A percentile compares a stretch with the other conserved stretches of the same genome.
phyloP scores from a whole-genome alignment of 208 protist species.

The Acanthamoeba culbertsoni region DNA sequence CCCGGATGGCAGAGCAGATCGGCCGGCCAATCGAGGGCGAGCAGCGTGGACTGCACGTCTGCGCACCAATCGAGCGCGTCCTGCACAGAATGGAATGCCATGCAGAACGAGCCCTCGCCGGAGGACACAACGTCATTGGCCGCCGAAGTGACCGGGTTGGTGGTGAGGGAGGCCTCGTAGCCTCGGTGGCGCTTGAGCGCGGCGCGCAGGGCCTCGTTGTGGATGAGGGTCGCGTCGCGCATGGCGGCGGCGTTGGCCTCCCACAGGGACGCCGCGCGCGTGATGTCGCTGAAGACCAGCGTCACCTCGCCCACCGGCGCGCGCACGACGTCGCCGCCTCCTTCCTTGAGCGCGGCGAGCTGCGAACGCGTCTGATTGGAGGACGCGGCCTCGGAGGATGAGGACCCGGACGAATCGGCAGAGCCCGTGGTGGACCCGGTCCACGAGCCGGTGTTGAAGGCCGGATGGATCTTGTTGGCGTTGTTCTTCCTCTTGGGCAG shows the following conservation, averaged over 20 bases:
- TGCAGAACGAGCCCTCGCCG: not conserved
- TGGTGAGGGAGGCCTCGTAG: not conserved
- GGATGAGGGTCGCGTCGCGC: not conserved
- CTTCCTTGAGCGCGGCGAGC: not conserved
- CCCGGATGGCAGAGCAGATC: not conserved
- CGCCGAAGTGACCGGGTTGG: not conserved
- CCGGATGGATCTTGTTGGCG: not conserved
- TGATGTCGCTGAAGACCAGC: not conserved
- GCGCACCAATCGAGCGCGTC: not conserved
- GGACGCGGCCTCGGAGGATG: too few relatives aligned
- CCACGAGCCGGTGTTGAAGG: too few relatives aligned
- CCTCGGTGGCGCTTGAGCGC: not conserved
- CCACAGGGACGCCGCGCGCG: not conserved
- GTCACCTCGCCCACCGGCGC: not conserved
- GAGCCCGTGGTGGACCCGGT: too few relatives aligned
- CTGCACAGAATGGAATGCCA: not conserved
- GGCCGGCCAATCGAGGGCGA: not conserved
- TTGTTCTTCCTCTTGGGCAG: too few relatives aligned
- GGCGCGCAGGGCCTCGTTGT: not conserved
- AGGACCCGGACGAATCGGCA: too few relatives aligned
- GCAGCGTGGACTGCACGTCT: not conserved
- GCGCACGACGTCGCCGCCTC: not conserved
- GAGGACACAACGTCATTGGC: too few relatives aligned
- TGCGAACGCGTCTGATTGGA: not conserved
- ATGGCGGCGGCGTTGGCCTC: not conserved